Evolutionary conservation across 2,329 filamentous ascomycete genomes (phyloP).

Genomic region (Pseudomassariella vexata): DNA sequence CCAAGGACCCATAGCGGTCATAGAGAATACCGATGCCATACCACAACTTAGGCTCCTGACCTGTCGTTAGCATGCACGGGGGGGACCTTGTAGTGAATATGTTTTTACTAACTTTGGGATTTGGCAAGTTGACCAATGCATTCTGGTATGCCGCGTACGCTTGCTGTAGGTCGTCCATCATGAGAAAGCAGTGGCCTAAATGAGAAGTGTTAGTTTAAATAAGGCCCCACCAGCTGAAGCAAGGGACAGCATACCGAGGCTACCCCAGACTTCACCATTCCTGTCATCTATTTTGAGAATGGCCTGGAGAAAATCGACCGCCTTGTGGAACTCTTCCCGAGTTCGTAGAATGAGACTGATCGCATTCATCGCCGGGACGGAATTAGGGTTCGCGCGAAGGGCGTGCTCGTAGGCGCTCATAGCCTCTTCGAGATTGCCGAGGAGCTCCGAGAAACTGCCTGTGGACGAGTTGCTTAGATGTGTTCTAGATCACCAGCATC

Average conservation of each 20-base stretch:
- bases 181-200: slow-evolving; percentile 90
- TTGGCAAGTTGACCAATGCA: slow-evolving; percentile 83
- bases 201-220: slow-evolving; percentile 15
- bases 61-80: slow-evolving; percentile 11
- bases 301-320: slow-evolving; percentile 85
- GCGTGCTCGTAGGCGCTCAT: slow-evolving; percentile 88
- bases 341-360: slow-evolving; percentile 88
- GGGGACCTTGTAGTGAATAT: slow-evolving; percentile 4
- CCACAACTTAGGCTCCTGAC: slow-evolving; percentile 91
- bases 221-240: not conserved
- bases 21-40: slow-evolving; percentile 98
- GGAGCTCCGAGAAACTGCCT: slow-evolving; percentile 82
- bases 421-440: slow-evolving; percentile 84
- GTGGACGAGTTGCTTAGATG: slow-evolving; percentile 10
- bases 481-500: slow-evolving; percentile 11
- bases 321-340: slow-evolving; percentile 89
- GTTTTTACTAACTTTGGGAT: slow-evolving; percentile 68
- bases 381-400: slow-evolving; percentile 80
- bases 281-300: slow-evolving; percentile 84
- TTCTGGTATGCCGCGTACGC: slow-evolving; percentile 96
- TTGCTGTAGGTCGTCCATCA: slow-evolving; percentile 97
- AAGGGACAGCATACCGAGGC: slow-evolving; percentile 61
- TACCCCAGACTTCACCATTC: slow-evolving; percentile 96
- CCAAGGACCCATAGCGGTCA: slow-evolving; percentile 90
- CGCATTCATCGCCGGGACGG: slow-evolving; percentile 85